A percentile compares a stretch with the other conserved stretches of the same genome.
Evolutionary conservation across 306 rosid species (phyloP).

Genomic region (Hylodesmum podocarpum): DNA sequence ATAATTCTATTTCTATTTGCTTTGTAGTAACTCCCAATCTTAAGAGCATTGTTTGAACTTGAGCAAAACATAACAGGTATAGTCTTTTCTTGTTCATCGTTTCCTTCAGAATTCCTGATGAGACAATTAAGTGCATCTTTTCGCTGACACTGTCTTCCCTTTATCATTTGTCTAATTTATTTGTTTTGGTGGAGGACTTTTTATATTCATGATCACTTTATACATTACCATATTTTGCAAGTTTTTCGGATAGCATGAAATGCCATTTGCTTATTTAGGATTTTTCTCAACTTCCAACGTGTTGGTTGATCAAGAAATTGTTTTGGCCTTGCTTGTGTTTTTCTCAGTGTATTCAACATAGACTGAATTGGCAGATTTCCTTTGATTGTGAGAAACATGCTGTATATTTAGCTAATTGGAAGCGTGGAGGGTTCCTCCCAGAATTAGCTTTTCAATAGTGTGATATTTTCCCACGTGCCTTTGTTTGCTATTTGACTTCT

Average conservation of each 20-base stretch:
- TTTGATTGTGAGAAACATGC: background rate
- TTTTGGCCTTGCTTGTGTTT: background rate
- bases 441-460: background rate
- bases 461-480: background rate
- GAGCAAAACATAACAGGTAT: background rate
- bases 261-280: slow-evolving; percentile 3
- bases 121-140: background rate
- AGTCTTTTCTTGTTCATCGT: slow-evolving; percentile 8
- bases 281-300: background rate
- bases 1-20: slow-evolving; percentile 15
- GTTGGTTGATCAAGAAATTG: background rate
- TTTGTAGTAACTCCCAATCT: background rate
- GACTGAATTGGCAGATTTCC: background rate
- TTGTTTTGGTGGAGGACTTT: background rate
- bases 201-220: background rate
- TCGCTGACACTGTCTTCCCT: background rate
- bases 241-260: too few species aligned
- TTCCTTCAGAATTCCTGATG: slow-evolving; percentile 1
- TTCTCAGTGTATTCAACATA: slow-evolving; percentile 1
- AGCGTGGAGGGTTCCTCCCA: background rate
- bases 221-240: background rate
- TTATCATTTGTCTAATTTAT: background rate
- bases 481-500: background rate
- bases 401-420: background rate
- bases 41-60: background rate